Evolutionary conservation across 129 eudicot genomes (phyloP), one percentile per base, ranked within the genome.

Genomic region (Dittrichia graveolens): DNA sequence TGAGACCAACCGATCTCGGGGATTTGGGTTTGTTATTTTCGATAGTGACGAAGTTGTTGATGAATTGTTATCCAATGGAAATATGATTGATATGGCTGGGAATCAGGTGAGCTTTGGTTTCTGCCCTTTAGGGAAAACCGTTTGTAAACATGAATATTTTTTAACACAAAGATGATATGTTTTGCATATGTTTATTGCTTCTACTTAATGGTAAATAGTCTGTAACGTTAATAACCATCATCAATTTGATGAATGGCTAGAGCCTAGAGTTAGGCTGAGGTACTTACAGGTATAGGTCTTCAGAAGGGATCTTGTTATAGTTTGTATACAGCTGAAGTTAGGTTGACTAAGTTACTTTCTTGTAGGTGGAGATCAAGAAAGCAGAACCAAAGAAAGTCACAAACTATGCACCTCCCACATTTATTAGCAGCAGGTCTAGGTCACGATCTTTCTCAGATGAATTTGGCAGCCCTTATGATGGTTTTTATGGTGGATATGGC

Each of bases 291-390:
- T 24, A 24, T 24, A 24, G 31, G 31, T 24, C 31, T 31, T 48
- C 41, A 16, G 12, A 34, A 7, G 16, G 11, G 53, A 61, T 44
- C 1, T 24, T 57, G 14, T 6, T 65, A 45, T 43, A 11, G 44
- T 42, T 18, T 31, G 16, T 68, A 47, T 76, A 15, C 72, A 68
- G 24, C 53, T 63, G 12, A 38, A 19, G 54, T 72, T 78, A 78
- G 89, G 92, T 78, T 85, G 82, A 85, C 80, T 24, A 48, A 80
- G 83, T 78, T 84, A 79, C 72, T 79, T 83, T 87, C 84, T 80
- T 93, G 98, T 87, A 93, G 98, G 96, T 93, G 90, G 98, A 93
- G 96, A 83, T 93, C 87, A 93, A 93, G 95, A 93, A 86, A 81
- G 96, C 96, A 67, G 98, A 93, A 89, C 98, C 96, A 80, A 93